Evolutionary conservation across 257 asterid genomes (phyloP), one percentile per base, ranked within the genome.

Genomic region (Ehretia macrophylla): DNA sequence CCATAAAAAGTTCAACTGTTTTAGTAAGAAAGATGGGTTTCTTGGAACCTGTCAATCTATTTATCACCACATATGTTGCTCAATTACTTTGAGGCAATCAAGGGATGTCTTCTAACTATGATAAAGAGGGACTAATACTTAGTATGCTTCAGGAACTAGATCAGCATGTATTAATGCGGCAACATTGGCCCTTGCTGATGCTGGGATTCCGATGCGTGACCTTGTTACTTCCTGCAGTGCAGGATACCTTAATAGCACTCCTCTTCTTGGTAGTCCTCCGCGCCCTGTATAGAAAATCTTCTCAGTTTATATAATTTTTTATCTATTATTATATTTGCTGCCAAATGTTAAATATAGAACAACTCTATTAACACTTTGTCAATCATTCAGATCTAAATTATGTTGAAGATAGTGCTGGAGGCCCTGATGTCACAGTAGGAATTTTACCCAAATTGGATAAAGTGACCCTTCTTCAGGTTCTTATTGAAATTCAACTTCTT

Each of bases 121-220:
- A 55, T 14, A 48, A 17, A 47, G 6, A 6, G 40, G 4, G 55
- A 22, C 51, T 69, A 42, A 32, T 32, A 3, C 20, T 17, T 62
- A 10, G 32, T 51, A 67, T 67, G 49, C 46, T 69, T 49, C 79
- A 90, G 98, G 99, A 53, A 89, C 97, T 66, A 85, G 99, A 83
- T 93, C 99, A 14, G 99, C 99, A 5, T 93, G 99, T 81, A 93
- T 93, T 74, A 93, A 93, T 80, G 97, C 97, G 55, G 97, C 99
- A 52, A 86, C 97, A 5, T 71, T 93, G 86, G 99, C 99, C 39
- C 96, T 89, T 60, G 90, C 96, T 11, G 95, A 86, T 76, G 99
- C 97, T 16, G 99, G 99, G 65, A 93, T 93, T 73, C 97, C 97
- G 2, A 86, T 93, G 99, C 75, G 86, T 46, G 97, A 93, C 75